Evolutionary conservation across 2,329 filamentous ascomycete genomes (phyloP), one percentile per base, ranked within the genome.

Genomic region (Tricladium varicosporioides): DNA sequence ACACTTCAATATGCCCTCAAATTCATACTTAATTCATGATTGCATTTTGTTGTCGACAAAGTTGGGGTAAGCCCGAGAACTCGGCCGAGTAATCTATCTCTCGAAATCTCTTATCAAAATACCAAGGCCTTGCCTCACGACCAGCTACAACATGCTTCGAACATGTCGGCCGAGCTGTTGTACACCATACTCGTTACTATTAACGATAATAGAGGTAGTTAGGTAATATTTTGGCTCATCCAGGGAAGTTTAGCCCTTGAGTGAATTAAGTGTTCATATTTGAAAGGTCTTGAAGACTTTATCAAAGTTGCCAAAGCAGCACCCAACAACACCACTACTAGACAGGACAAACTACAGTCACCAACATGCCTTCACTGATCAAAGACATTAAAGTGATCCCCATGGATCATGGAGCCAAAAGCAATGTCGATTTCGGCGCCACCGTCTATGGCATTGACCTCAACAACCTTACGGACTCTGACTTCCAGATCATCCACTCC

Each of bases 381-480:
- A 40, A 66, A 66, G 46, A 64, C 40, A 56, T 67, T 56, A 63
- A 61, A 18, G 40, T 70, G 5, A 60, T 66, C 31, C 70, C 67
- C 14, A 66, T 70, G 15, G 52, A 67, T 19, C 61, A 63, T 51
- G 61, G 58, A 5, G 16, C 55, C 14, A 61, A 65, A 48, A 72
- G 66, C 63, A 70, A 71, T 44, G 71, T 70, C 19, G 67, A 72
- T 54, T 73, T 74, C 58, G 71, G 70, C 14, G 71, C 72, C 8
- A 62, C 65, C 16, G 60, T 73, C 2, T 71, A 71, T 45, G 71
- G 72, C 15, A 72, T 74, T 46, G 70, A 74, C 54, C 61, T 73
- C 33, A 73, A 74, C 62, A 61, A 67, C 5, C 66, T 73, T 27
- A 73, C 65, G 10, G 66, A 69, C 49, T 67, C 70, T 4, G 70